phyloP scores from a whole-genome alignment of 345 rosid species.

The Heritiera littoralis region DNA sequence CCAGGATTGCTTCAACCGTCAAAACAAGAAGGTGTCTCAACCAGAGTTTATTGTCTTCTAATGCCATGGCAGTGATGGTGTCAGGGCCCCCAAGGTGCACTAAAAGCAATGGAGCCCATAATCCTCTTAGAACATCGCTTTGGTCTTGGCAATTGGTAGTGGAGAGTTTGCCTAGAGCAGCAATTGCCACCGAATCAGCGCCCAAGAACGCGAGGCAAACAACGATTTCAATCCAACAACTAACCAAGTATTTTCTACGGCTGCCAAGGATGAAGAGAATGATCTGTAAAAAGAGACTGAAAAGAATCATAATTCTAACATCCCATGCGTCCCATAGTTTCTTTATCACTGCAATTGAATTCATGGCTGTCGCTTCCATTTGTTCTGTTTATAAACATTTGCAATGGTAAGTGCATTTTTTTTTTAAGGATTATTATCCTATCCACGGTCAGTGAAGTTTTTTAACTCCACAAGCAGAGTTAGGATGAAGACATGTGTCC shows the following conservation, averaged over 20 bases:
- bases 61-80: not conserved
- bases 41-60: not conserved
- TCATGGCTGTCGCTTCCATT: too few relatives aligned
- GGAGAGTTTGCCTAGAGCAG: not conserved
- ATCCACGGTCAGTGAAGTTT: too few relatives aligned
- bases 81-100: slow-evolving; percentile 11
- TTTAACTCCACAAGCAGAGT: too few relatives aligned
- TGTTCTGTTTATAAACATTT: too few relatives aligned
- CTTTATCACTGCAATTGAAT: too few relatives aligned
- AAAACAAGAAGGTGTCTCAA: not conserved
- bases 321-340: not conserved
- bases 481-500: too few relatives aligned
- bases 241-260: not conserved
- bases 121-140: not conserved
- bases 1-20: not conserved
- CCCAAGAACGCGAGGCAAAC: not conserved
- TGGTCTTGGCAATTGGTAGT: not conserved
- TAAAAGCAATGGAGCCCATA: not conserved
- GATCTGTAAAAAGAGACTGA: not conserved
- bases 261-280: not conserved
- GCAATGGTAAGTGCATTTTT: too few relatives aligned
- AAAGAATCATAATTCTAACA: slow-evolving; percentile 1
- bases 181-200: not conserved
- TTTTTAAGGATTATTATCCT: too few relatives aligned
- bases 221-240: not conserved